These are phyloP conservation scores for Dendrobium officinale DNA, from an alignment of 106 monocot genomes.

Conservation along the genomic window DNA sequence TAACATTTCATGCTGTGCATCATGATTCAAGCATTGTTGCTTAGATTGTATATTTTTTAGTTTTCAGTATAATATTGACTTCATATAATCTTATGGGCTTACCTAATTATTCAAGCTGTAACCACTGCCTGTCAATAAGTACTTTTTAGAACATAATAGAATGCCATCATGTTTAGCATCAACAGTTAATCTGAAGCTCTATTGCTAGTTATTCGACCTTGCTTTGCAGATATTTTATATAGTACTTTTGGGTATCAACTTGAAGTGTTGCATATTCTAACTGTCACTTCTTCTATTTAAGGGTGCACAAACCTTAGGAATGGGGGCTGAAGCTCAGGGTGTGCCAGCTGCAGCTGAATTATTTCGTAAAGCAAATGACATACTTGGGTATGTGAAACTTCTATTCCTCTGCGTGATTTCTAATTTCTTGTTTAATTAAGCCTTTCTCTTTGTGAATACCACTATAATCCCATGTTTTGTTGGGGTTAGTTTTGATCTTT, in stretches of 20 bases:
- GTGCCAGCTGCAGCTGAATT: constrained; percentile 74
- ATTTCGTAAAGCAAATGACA: constrained; percentile 75
- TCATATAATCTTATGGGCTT: neutral
- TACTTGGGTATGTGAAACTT: constrained; percentile 62
- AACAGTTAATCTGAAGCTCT: neutral
- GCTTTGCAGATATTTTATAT: neutral
- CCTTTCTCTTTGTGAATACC: neutral
- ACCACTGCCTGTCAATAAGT: neutral
- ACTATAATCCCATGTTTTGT: neutral
- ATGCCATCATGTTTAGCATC: neutral
- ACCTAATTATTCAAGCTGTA: neutral
- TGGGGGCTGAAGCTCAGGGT: constrained; percentile 70
- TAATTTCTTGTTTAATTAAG: neutral
- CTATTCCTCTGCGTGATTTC: neutral
- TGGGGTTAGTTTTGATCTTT: constrained; percentile 58
- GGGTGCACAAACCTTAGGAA: constrained; percentile 92
- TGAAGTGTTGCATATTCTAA: neutral
- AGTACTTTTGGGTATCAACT: neutral
- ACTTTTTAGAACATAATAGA: neutral
- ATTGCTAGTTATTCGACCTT: neutral
- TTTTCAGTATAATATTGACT: neutral
- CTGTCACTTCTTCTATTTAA: constrained; percentile 11
- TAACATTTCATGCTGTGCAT: neutral
- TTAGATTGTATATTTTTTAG: no score
- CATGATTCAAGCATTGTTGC: neutral